phyloP scores from a whole-genome alignment of 305 asterid genomes.

The Fraxinus sp. region DNA sequence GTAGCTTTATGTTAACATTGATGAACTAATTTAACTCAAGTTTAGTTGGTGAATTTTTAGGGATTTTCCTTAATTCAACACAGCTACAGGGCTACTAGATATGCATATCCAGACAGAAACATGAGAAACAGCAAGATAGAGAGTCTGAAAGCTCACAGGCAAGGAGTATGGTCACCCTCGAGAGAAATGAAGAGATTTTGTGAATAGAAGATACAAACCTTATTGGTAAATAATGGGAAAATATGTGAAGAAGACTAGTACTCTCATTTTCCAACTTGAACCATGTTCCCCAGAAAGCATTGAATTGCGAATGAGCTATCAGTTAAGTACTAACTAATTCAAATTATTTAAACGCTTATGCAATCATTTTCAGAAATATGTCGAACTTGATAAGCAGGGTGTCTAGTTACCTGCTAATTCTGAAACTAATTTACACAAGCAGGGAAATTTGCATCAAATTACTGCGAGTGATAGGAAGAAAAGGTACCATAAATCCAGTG shows the following conservation, averaged over 20 bases:
- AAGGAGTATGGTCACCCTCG: conserved; percentile 7
- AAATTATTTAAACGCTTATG: background rate
- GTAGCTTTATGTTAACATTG: background rate
- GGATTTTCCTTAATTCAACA: background rate
- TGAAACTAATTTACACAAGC: background rate
- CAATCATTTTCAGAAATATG: conserved; percentile 1
- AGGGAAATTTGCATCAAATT: background rate
- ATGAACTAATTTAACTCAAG: background rate
- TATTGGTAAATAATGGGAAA: background rate
- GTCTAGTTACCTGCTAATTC: conserved; percentile 4
- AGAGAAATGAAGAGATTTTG: conserved; percentile 1
- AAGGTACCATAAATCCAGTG: conserved; percentile 44
- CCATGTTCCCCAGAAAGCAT: background rate
- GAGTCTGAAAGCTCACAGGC: background rate
- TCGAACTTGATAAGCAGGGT: background rate
- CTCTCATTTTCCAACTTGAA: background rate
- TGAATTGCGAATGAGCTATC: background rate
- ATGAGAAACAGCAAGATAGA: conserved; percentile 1
- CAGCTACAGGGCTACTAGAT: background rate
- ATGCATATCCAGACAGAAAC: background rate
- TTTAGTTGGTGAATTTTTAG: background rate
- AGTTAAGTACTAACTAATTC: background rate
- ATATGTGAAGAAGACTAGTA: background rate
- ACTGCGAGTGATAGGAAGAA: conserved; percentile 8
- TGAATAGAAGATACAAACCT: background rate